These are phyloP conservation scores for Sugiyamaella marilandica DNA, from an alignment of 805 yeast genomes.

Conservation along the genomic window DNA sequence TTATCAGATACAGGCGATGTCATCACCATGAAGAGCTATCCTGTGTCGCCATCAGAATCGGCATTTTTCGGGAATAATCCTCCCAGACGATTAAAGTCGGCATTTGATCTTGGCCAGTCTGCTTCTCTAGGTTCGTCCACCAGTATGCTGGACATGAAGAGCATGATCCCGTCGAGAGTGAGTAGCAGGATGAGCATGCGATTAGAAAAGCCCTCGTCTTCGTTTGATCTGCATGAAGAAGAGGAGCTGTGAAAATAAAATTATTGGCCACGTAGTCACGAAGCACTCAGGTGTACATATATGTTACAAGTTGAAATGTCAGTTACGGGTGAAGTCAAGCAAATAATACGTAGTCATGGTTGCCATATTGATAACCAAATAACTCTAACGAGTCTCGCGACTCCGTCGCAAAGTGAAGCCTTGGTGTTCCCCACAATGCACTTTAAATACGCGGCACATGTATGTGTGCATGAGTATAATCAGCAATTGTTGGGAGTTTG, in stretches of 20 bases:
- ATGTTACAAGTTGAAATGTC: too few species aligned
- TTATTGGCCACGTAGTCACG: too few species aligned
- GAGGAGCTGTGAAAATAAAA: not conserved
- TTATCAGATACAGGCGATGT: not conserved
- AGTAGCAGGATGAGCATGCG: constrained; percentile 18
- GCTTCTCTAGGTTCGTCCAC: constrained; percentile 19
- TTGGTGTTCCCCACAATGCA: too few species aligned
- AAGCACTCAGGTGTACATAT: too few species aligned
- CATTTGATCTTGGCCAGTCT: not conserved
- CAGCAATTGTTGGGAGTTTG: constrained; percentile 24
- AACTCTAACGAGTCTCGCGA: too few species aligned
- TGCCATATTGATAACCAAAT: too few species aligned
- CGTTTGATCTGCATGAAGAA: constrained; percentile 6
- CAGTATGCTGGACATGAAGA: constrained; percentile 21
- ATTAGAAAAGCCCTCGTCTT: constrained; percentile 9
- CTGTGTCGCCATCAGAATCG: constrained; percentile 6
- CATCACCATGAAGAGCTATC: constrained; percentile 8
- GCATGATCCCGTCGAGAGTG: constrained; percentile 17
- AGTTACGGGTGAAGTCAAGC: too few species aligned
- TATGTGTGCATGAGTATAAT: too few species aligned
- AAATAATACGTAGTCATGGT: too few species aligned
- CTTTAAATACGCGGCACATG: too few species aligned
- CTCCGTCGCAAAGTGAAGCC: too few species aligned
- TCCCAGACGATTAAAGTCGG: constrained; percentile 8
- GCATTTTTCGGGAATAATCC: not conserved